phyloP scores from a whole-genome alignment of 768 basidiomycete species.

The Trichaptum fuscoviolaceum region DNA sequence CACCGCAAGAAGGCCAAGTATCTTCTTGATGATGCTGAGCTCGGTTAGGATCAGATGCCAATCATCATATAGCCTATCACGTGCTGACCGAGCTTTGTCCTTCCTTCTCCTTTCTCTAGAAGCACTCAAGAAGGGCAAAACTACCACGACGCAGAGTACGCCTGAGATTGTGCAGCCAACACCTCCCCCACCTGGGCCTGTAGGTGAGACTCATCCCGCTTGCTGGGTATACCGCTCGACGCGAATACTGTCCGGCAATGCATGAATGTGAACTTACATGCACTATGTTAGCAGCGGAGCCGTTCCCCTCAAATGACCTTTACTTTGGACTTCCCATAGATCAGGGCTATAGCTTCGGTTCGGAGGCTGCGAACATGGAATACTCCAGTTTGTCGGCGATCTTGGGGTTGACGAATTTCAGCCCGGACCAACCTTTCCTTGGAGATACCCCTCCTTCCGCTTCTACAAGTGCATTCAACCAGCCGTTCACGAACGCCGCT shows the following conservation, averaged over 20 bases:
- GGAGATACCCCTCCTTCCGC: constrained; percentile 13
- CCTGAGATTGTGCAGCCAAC: constrained; percentile 25
- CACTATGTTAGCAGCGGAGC: constrained; percentile 34
- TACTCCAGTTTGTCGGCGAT: constrained; percentile 93
- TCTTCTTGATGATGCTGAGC: constrained; percentile 88
- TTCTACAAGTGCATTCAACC: constrained; percentile 20
- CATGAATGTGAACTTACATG: constrained; percentile 11
- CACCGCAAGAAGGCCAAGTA: constrained; percentile 98
- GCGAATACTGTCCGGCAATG: neutral
- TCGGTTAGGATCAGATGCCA: constrained; percentile 44
- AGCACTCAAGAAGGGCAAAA: neutral
- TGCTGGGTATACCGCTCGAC: neutral
- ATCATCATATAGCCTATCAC: neutral
- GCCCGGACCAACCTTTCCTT: constrained; percentile 33
- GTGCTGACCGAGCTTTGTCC: neutral
- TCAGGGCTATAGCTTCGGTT: constrained; percentile 64
- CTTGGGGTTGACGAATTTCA: constrained; percentile 59
- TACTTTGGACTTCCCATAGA: constrained; percentile 60
- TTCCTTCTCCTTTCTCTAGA: constrained; percentile 6
- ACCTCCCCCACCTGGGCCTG: constrained; percentile 21
- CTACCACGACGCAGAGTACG: neutral
- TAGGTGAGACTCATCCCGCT: constrained; percentile 21
- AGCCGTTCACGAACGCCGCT: constrained; percentile 25
- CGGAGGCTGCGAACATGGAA: constrained; percentile 89
- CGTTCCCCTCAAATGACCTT: constrained; percentile 50